Conservation (phyloP, 2,329 filamentous ascomycete species). For the Phyllosticta citribraziliensis region DNA sequence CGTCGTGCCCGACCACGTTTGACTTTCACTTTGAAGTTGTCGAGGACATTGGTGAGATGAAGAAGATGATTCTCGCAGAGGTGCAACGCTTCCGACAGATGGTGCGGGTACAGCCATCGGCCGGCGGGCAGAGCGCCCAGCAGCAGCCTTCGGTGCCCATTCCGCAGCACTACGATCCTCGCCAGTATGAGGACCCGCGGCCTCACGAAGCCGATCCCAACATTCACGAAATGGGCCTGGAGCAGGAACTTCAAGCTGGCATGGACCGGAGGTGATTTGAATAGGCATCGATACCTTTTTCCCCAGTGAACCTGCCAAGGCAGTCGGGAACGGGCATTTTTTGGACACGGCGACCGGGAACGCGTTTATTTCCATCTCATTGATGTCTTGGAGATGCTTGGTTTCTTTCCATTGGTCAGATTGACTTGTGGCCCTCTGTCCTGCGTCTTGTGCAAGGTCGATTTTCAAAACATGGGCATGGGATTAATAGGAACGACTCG, state of each 20-base stretch:
- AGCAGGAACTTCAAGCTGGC: constrained; percentile 11
- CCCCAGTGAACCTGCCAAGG: background rate
- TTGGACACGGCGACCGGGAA: constrained; percentile 4
- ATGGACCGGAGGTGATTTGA: constrained; percentile 10
- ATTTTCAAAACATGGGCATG: background rate
- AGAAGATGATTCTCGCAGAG: constrained; percentile 94
- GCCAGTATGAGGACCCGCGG: constrained; percentile 51
- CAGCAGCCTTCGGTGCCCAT: constrained; percentile 50
- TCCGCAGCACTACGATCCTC: constrained; percentile 49
- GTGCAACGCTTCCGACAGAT: constrained; percentile 71
- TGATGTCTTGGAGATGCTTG: background rate
- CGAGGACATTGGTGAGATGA: constrained; percentile 90
- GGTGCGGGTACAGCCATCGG: constrained; percentile 34
- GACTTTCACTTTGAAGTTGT: constrained; percentile 99
- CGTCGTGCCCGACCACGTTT: constrained; percentile 84
- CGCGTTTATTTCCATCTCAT: background rate
- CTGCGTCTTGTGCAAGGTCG: background rate
- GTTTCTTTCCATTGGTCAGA: background rate
- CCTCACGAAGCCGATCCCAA: constrained; percentile 42
- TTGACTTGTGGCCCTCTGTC: background rate
- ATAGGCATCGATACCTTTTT: background rate
- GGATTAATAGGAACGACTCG: background rate
- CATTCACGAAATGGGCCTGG: constrained; percentile 8
- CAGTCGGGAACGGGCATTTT: background rate
- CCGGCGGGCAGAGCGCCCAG: constrained; percentile 20